phyloP scores from a whole-genome alignment of 768 basidiomycete species.

The Hericium rajendrae region DNA sequence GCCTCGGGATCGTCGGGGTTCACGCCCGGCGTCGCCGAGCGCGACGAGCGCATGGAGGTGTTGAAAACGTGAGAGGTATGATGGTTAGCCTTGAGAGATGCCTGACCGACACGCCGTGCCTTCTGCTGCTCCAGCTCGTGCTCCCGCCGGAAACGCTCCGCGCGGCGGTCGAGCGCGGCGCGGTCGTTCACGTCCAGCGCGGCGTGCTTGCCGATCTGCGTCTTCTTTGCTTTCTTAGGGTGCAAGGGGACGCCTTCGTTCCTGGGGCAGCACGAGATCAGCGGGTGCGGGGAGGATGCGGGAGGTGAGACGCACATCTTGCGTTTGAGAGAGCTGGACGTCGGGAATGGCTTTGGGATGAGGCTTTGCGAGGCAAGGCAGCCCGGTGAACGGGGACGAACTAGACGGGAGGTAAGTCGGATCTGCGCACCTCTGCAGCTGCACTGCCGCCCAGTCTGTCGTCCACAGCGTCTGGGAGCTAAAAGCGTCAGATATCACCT shows the following conservation, averaged over 20 bases:
- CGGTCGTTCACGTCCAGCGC: conserved; percentile 53
- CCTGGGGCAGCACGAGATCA: neutral
- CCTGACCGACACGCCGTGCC: conserved; percentile 24
- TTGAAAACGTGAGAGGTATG: conserved; percentile 47
- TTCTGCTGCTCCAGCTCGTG: conserved; percentile 78
- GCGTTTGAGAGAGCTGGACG: conserved; percentile 46
- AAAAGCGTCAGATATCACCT: conserved; percentile 93
- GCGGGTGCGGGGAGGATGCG: neutral
- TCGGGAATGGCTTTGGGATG: conserved; percentile 47
- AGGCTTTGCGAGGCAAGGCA: conserved; percentile 30
- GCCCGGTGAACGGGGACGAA: neutral
- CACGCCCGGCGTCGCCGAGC: conserved; percentile 40
- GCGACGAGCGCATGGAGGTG: conserved; percentile 17
- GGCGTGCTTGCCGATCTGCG: conserved; percentile 26
- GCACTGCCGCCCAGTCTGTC: conserved; percentile 87
- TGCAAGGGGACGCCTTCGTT: neutral
- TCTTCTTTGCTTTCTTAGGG: conserved; percentile 50
- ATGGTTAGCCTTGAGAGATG: conserved; percentile 27
- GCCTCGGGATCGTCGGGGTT: conserved; percentile 61
- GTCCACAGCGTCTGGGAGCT: conserved; percentile 76
- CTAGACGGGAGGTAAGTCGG: conserved; percentile 1
- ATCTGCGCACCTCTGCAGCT: conserved; percentile 67
- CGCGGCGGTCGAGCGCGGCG: conserved; percentile 64
- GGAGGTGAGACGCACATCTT: conserved; percentile 42
- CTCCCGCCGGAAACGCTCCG: conserved; percentile 85